phyloP scores from a whole-genome alignment of 1,139 yeast genomes.

The Taiozyma sp. region DNA sequence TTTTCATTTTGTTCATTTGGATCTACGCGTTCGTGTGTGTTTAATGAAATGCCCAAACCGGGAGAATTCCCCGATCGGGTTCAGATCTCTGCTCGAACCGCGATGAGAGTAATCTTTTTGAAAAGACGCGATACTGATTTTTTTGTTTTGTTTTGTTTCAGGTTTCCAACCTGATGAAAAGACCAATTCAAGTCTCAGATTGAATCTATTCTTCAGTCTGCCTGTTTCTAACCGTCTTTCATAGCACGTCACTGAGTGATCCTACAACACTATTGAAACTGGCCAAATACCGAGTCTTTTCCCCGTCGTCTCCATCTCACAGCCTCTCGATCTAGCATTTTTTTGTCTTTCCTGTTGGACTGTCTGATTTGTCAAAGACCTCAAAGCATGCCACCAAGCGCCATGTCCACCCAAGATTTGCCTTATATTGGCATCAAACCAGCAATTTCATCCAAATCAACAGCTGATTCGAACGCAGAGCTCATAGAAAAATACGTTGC shows the following conservation, averaged over 20 bases:
- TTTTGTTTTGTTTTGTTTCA: slow-evolving; percentile 7
- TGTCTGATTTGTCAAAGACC: not conserved
- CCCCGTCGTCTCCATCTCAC: not conserved
- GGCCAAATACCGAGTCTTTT: not conserved
- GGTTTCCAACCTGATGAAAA: not conserved
- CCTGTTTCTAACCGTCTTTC: not conserved
- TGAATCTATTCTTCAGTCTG: not conserved
- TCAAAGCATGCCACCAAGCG: no score
- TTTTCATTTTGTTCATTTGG: not conserved
- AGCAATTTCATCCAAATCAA: slow-evolving; percentile 10
- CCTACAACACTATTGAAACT: not conserved
- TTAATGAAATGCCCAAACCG: not conserved
- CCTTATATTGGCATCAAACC: slow-evolving; percentile 23
- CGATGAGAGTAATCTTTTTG: not conserved
- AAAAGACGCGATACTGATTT: not conserved
- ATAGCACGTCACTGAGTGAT: not conserved
- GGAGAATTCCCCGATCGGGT: not conserved
- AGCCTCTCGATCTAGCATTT: not conserved
- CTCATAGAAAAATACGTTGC: slow-evolving; percentile 13
- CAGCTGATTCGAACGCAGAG: slow-evolving; percentile 10
- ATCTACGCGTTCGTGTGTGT: not conserved
- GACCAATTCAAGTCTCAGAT: not conserved
- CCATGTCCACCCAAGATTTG: slow-evolving; percentile 1
- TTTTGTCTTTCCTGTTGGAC: no score
- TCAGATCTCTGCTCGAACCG: not conserved